These are phyloP conservation scores for Malassezia caprae DNA, from an alignment of 1,284 basidiomycete species.

Conservation along the genomic window DNA sequence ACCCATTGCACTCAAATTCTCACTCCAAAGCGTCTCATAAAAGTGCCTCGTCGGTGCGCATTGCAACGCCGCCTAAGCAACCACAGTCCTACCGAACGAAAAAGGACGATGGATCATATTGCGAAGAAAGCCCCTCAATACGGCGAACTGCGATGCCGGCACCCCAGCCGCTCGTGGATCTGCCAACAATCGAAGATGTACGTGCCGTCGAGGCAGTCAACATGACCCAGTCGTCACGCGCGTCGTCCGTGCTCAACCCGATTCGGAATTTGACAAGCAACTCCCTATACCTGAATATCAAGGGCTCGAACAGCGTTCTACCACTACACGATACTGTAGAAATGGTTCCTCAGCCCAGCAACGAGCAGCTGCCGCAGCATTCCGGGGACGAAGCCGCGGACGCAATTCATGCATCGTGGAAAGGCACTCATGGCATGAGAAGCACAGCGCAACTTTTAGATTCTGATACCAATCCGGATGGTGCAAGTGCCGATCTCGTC, in stretches of 20 bases:
- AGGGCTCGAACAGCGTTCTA: neutral
- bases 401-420: neutral
- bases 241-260: neutral
- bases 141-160: slow-evolving; percentile 17
- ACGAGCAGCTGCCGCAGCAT: neutral
- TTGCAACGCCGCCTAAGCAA: neutral
- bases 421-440: neutral
- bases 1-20: neutral
- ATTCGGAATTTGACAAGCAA: neutral
- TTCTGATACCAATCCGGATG: neutral
- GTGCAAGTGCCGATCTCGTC: neutral
- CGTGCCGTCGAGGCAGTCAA: slow-evolving; percentile 36
- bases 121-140: neutral
- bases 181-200: slow-evolving; percentile 45
- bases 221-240: slow-evolving; percentile 5
- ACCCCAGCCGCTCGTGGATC: slow-evolving; percentile 31
- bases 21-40: neutral
- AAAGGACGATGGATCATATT: neutral
- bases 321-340: neutral
- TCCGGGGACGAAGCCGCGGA: neutral
- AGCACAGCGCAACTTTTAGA: neutral
- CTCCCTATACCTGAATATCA: slow-evolving; percentile 1
- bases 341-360: neutral
- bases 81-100: neutral
- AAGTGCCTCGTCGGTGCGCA: neutral